Evolutionary conservation across 108 stramenopile species (phyloP).

Genomic region (Cyclotella kingstonii): DNA sequence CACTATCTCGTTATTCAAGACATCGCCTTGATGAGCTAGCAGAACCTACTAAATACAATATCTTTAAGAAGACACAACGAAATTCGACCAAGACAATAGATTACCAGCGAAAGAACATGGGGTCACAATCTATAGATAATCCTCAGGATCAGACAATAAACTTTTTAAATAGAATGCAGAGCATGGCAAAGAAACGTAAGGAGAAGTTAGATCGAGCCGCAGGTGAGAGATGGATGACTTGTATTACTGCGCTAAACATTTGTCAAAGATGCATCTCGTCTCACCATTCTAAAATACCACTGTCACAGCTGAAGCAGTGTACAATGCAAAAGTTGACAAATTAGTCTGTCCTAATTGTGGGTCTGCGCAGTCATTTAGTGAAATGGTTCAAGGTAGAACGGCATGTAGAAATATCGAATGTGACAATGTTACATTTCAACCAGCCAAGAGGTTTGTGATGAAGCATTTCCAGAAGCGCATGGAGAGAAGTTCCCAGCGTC

Average conservation of each 20-base stretch:
- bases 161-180: conserved; percentile 29
- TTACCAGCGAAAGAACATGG: not conserved
- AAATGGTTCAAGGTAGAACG: conserved; percentile 3
- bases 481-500: conserved; percentile 12
- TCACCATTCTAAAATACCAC: not conserved
- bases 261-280: not conserved
- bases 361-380: conserved; percentile 5
- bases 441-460: not conserved
- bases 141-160: not conserved
- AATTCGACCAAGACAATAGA: not conserved
- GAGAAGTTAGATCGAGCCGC: conserved; percentile 6
- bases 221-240: not conserved
- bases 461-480: conserved; percentile 6
- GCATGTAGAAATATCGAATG: conserved; percentile 10
- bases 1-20: not conserved
- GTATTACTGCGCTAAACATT: not conserved
- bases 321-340: conserved; percentile 21
- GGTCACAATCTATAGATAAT: not conserved
- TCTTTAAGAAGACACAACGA: not conserved
- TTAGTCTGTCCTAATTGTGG: conserved; percentile 9
- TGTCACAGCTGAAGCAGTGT: conserved; percentile 3
- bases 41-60: not conserved
- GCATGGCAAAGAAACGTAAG: conserved; percentile 4
- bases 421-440: conserved; percentile 1
- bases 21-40: not conserved